Percentiles rank a stretch among this genome's conserved stretches.
These are phyloP conservation scores for Lactuca saligna DNA, from an alignment of 129 eudicot genomes.

Conservation along the genomic window DNA sequence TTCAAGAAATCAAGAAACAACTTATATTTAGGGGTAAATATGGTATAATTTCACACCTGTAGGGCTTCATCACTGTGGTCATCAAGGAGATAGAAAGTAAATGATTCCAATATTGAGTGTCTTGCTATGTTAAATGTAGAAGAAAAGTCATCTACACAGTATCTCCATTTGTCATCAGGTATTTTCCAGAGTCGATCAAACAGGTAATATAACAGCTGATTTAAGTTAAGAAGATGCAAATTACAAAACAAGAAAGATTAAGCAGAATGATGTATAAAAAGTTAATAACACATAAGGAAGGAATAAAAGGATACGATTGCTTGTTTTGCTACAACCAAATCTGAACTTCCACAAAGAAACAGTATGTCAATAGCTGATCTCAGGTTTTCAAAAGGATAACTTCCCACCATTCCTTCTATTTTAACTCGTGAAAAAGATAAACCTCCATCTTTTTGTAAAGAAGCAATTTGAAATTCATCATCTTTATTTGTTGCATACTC, in stretches of 20 bases:
- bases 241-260: background rate
- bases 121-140: constrained; percentile 75
- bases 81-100: constrained; percentile 83
- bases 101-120: constrained; percentile 84
- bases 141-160: constrained; percentile 78
- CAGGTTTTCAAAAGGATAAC: constrained; percentile 81
- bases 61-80: constrained; percentile 79
- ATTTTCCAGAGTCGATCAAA: constrained; percentile 88
- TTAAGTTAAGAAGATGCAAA: constrained; percentile 38
- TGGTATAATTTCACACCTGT: constrained; percentile 47
- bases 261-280: background rate
- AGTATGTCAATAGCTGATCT: constrained; percentile 82
- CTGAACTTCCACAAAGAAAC: constrained; percentile 82
- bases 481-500: constrained; percentile 37
- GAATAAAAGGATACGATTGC: constrained; percentile 82
- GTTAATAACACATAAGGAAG: background rate
- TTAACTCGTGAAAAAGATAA: constrained; percentile 45
- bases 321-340: constrained; percentile 89
- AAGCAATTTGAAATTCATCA: constrained; percentile 57
- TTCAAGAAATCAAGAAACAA: background rate
- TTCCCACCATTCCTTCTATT: constrained; percentile 71
- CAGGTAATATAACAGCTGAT: constrained; percentile 77
- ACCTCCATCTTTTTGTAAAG: constrained; percentile 59
- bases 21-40: background rate
- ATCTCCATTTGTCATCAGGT: constrained; percentile 78